Evolutionary conservation across 139 green algal species (phyloP).

Genomic region (Spirogloea muscicola): DNA sequence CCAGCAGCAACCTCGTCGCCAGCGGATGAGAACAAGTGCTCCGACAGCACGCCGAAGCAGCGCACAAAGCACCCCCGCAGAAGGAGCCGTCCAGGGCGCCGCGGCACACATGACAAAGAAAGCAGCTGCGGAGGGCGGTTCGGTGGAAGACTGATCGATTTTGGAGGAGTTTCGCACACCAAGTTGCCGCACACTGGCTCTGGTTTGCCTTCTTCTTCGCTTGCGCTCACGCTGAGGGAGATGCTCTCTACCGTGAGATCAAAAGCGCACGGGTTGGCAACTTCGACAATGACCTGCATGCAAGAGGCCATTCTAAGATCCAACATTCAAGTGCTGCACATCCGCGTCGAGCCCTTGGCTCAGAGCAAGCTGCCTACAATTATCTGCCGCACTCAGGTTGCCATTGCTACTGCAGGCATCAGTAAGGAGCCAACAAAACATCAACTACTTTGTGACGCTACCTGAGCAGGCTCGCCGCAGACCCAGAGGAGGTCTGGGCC

Average conservation of each 20-base stretch:
- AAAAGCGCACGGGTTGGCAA: slow-evolving; percentile 41
- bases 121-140: slow-evolving; percentile 33
- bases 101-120: slow-evolving; percentile 23
- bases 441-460: too few relatives aligned
- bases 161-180: too few relatives aligned
- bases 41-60: slow-evolving; percentile 33
- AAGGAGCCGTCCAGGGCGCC: background rate
- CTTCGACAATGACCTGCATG: slow-evolving; percentile 33
- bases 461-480: slow-evolving; percentile 28
- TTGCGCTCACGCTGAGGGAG: slow-evolving; percentile 32
- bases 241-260: slow-evolving; percentile 36
- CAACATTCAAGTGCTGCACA: too few relatives aligned
- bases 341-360: too few relatives aligned
- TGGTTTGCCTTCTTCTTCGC: slow-evolving; percentile 20
- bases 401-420: too few relatives aligned
- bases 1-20: background rate
- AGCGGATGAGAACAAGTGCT: slow-evolving; percentile 10
- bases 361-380: too few relatives aligned
- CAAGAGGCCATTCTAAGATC: too few relatives aligned
- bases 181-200: too few relatives aligned
- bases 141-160: slow-evolving; percentile 13
- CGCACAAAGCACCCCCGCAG: slow-evolving; percentile 38
- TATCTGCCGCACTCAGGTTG: too few relatives aligned
- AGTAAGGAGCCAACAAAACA: too few relatives aligned
- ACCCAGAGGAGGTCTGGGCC: slow-evolving; percentile 26